Evolutionary conservation across 352 stramenopile species (phyloP), one percentile per base, ranked within the genome.

Genomic region (Globisporangium solare): DNA sequence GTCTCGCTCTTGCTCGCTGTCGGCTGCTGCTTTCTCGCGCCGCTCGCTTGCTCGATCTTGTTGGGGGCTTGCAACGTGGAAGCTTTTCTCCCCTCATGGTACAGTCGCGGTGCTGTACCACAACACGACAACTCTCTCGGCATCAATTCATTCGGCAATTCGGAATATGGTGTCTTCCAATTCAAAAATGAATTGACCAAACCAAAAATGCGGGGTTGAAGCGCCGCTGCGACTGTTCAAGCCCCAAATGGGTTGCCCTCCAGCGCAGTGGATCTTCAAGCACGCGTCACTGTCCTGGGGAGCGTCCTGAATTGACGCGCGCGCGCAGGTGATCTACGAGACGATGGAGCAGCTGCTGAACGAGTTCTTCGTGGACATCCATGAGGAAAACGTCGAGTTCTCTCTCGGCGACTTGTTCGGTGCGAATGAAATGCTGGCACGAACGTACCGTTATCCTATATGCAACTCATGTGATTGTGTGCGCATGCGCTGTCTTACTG

Each of bases 371-470:
- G 64, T 81, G 41, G 64, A 86, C 43, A 63, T 89, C 20, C 54
- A 72, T 20, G 75, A 86, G 55, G 57, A 66, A 27, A 82, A 82
- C 39, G 66, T 89, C 47, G 68, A 61, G 14, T 83, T 92, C 55
- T 88, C 81, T 24, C 72, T 86, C 31, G 82, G 82, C 15, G 82
- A 92, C 27, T 67, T 92, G 35, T 92, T 92, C 24, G 79, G 78
- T 88, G 24, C 6, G 70, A 51, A 43, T 43, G 13, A 42, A 3
- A 35, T 6, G 13, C 48, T 42, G 35, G 2, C n/a, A 15, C 21
- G n/a, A 15, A 2, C 15, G 6, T 41, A 8, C 17, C 20, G 2
- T n/a, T 15, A 6, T 31, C 24, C n/a, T n/a, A n/a, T n/a, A n/a
- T n/a, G n/a, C n/a, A n/a, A n/a, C n/a, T n/a, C n/a, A n/a, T n/a